Percentiles rank a stretch among this genome's conserved stretches.
Conservation (phyloP, 2,329 filamentous ascomycete species). For the Sporothrix curviconia region DNA sequence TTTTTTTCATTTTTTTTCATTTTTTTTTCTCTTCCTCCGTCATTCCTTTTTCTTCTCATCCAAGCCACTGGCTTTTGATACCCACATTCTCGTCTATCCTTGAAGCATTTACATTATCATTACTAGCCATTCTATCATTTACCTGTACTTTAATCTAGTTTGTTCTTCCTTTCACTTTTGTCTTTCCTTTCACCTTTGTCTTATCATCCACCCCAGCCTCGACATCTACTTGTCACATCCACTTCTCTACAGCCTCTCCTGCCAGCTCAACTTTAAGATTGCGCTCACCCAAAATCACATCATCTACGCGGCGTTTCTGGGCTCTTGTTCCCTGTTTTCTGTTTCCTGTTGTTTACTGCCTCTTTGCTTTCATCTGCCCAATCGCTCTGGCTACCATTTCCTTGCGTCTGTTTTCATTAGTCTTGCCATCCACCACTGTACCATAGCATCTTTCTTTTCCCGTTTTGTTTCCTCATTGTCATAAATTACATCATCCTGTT, state of each 20-base stretch:
- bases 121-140: background rate
- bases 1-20: background rate
- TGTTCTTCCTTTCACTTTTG: background rate
- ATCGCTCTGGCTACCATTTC: background rate
- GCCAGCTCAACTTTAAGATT: background rate
- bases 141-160: background rate
- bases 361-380: background rate
- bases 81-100: constrained; percentile 10
- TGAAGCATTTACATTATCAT: constrained; percentile 2
- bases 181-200: background rate
- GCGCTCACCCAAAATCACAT: background rate
- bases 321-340: background rate
- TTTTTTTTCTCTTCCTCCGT: background rate
- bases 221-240: background rate
- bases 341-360: background rate
- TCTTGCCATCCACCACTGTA: background rate
- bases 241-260: background rate
- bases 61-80: constrained; percentile 8
- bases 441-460: background rate
- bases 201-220: too few species aligned
- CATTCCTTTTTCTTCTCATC: background rate
- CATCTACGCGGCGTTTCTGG: background rate
- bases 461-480: background rate
- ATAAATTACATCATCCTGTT: constrained; percentile 1
- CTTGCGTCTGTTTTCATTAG: background rate